Percentiles rank a stretch among this genome's conserved stretches.
Evolutionary conservation across 768 basidiomycete genomes (phyloP).

Genomic region (Heimioporus sp.): DNA sequence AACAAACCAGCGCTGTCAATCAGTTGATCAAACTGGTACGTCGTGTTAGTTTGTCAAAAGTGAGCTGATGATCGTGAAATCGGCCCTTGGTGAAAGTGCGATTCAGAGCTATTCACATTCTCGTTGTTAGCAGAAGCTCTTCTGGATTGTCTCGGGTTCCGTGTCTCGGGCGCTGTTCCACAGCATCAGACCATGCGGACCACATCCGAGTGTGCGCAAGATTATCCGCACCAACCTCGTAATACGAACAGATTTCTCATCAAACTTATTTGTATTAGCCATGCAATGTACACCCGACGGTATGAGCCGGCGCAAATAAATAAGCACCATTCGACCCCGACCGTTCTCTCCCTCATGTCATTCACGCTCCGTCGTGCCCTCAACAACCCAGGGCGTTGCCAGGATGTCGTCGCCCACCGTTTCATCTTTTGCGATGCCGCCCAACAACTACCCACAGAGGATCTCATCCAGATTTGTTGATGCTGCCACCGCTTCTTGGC

Average conservation of each 20-base stretch:
- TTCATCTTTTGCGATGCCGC: conserved; percentile 12
- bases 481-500: conserved; percentile 13
- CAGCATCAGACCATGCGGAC: no score
- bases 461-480: conserved; percentile 9
- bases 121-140: no score
- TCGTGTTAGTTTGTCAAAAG: no score
- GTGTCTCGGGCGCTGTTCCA: no score
- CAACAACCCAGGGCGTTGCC: background rate
- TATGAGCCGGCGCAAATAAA: background rate
- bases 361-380: conserved; percentile 8
- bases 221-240: no score
- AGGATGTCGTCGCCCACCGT: conserved; percentile 13
- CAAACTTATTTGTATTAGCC: background rate
- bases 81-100: no score
- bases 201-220: no score
- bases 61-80: no score
- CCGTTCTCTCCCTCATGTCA: conserved; percentile 2
- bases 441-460: background rate
- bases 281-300: background rate
- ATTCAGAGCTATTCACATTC: no score
- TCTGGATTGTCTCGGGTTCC: no score
- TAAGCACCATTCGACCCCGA: background rate
- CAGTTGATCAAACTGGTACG: background rate
- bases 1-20: background rate
- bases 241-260: no score